Conservation (phyloP, 2,329 filamentous ascomycete genomes). For the Venturia carpophila region DNA sequence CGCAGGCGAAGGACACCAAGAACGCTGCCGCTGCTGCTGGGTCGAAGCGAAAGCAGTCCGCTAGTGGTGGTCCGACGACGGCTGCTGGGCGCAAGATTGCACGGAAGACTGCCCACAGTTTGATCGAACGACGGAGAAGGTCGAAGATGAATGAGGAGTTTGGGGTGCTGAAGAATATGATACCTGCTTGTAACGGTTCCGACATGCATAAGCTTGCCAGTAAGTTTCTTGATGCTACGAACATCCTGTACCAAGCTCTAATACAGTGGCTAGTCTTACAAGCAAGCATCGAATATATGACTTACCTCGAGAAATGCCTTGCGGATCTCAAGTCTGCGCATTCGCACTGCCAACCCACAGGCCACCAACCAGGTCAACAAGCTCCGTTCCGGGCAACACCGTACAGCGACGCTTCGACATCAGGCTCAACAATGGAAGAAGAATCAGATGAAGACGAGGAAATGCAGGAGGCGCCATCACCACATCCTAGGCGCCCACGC, state of each 20-base stretch:
- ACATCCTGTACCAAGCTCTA: conserved; percentile 39
- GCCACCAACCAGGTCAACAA: conserved; percentile 19
- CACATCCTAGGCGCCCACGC: conserved; percentile 23
- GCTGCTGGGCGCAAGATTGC: conserved; percentile 91
- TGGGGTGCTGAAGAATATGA: conserved; percentile 85
- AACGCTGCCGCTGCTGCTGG: conserved; percentile 23
- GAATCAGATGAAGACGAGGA: conserved; percentile 39
- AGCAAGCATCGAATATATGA: conserved; percentile 94
- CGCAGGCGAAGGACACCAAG: conserved; percentile 22
- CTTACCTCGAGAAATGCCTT: conserved; percentile 87
- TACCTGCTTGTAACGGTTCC: conserved; percentile 82
- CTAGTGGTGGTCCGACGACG: conserved; percentile 53
- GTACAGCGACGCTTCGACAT: conserved; percentile 2
- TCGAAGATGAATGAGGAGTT: conserved; percentile 99
- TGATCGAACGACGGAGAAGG: conserved; percentile 81
- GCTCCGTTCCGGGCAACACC: conserved; percentile 12
- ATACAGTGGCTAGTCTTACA: conserved; percentile 32
- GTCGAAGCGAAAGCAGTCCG: conserved; percentile 66
- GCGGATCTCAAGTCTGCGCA: conserved; percentile 61
- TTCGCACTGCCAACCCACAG: conserved; percentile 19
- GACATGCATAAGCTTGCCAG: conserved; percentile 99
- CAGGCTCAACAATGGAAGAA: neutral
- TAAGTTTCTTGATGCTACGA: conserved; percentile 49
- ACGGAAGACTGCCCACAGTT: conserved; percentile 88
- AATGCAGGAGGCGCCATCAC: conserved; percentile 32